Evolutionary conservation across 768 basidiomycete species (phyloP).

Genomic region (Lentinula detonsa): DNA sequence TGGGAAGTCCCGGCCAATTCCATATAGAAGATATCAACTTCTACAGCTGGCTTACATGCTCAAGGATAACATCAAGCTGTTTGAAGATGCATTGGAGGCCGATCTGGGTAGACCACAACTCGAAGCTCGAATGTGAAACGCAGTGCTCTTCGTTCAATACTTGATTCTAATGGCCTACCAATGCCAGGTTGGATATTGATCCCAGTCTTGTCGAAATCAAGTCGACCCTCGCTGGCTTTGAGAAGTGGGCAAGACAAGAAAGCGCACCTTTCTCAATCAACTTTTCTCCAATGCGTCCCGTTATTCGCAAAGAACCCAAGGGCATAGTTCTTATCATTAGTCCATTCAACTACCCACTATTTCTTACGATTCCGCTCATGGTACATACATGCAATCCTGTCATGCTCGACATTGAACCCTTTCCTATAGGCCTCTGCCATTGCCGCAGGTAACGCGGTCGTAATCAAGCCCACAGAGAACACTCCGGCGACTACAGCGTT

Average conservation of each 20-base stretch:
- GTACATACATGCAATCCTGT: conserved; percentile 27
- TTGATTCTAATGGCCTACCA: not conserved
- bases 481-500: conserved; percentile 50
- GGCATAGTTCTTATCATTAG: conserved; percentile 65
- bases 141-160: not conserved
- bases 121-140: conserved; percentile 49
- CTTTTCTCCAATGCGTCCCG: conserved; percentile 50
- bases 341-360: conserved; percentile 75
- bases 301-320: conserved; percentile 71
- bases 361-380: conserved; percentile 46
- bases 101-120: conserved; percentile 62
- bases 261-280: conserved; percentile 5
- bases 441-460: conserved; percentile 67
- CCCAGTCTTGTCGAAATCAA: conserved; percentile 43
- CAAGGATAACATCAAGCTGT: conserved; percentile 61
- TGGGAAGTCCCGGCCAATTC: not conserved
- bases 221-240: conserved; percentile 54
- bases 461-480: conserved; percentile 75
- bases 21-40: conserved; percentile 41
- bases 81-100: conserved; percentile 48
- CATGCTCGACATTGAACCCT: not conserved
- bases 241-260: conserved; percentile 69
- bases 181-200: not conserved
- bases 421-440: conserved; percentile 43
- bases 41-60: conserved; percentile 68